A percentile compares a stretch with the other conserved stretches of the same genome.
Evolutionary conservation across 768 basidiomycete species (phyloP).

Genomic region (Amanita exitialis): DNA sequence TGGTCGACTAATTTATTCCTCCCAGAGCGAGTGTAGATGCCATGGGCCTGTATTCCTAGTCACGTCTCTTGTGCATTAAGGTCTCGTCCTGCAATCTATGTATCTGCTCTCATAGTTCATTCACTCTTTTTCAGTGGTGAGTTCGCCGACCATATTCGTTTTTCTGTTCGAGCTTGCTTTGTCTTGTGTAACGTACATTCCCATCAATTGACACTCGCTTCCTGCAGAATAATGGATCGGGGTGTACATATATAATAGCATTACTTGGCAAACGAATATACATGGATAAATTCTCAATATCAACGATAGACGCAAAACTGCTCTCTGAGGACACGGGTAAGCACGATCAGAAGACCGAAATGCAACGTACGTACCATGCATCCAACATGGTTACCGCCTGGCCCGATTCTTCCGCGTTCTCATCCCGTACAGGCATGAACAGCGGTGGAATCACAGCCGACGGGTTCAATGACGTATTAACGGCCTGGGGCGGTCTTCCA

Average conservation of each 20-base stretch:
- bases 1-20: constrained; percentile 2
- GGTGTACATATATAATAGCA: not conserved
- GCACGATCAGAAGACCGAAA: not conserved
- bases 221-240: not conserved
- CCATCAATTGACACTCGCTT: not conserved
- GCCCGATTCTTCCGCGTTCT: constrained; percentile 5
- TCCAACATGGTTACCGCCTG: not conserved
- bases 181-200: not conserved
- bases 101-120: not conserved
- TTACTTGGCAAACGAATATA: not conserved
- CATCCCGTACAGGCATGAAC: constrained; percentile 15
- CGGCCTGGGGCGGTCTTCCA: constrained; percentile 13
- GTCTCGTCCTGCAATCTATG: not conserved
- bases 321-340: not conserved
- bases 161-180: no score
- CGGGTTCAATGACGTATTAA: constrained; percentile 13
- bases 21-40: constrained; percentile 1
- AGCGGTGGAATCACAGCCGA: constrained; percentile 17
- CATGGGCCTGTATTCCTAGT: constrained; percentile 1
- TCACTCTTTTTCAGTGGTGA: not conserved
- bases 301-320: not conserved
- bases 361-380: not conserved
- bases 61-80: not conserved
- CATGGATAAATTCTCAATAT: not conserved
- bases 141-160: not conserved